A percentile compares a stretch with the other conserved stretches of the same genome.
phyloP scores from a whole-genome alignment of 169 alveolate genomes.

The Plasmodium reichenowi region DNA sequence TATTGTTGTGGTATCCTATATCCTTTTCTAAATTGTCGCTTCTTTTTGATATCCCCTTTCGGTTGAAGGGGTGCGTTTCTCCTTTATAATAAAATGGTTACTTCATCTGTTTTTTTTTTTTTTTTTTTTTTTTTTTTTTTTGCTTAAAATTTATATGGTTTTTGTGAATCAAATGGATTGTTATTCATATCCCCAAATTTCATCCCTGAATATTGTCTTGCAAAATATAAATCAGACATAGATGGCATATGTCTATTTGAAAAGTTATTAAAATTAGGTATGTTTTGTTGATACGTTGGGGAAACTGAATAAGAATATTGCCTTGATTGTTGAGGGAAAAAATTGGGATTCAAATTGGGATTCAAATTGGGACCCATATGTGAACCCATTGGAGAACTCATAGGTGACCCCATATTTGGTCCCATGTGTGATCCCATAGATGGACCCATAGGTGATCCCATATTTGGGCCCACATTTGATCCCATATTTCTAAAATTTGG shows the following conservation, averaged over 20 bases:
- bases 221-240: conserved; percentile 19
- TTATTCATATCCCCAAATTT: conserved; percentile 12
- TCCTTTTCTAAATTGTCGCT: neutral
- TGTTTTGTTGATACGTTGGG: conserved; percentile 19
- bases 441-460: conserved; percentile 7
- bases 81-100: neutral
- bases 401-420: neutral
- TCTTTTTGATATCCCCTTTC: neutral
- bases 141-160: conserved; percentile 28
- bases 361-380: conserved; percentile 12
- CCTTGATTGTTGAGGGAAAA: conserved; percentile 56
- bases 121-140: neutral
- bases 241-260: conserved; percentile 19
- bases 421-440: conserved; percentile 2
- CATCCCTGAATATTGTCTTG: conserved; percentile 22
- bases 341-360: too few relatives aligned
- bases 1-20: neutral
- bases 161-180: conserved; percentile 46
- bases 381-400: conserved; percentile 3
- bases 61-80: neutral
- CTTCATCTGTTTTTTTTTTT: neutral
- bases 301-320: conserved; percentile 47
- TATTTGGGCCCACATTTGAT: conserved; percentile 7
- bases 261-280: conserved; percentile 14
- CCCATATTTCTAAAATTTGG: conserved; percentile 16